Evolutionary conservation across 2,329 filamentous ascomycete species (phyloP).

Genomic region (Penicillium glabrum): DNA sequence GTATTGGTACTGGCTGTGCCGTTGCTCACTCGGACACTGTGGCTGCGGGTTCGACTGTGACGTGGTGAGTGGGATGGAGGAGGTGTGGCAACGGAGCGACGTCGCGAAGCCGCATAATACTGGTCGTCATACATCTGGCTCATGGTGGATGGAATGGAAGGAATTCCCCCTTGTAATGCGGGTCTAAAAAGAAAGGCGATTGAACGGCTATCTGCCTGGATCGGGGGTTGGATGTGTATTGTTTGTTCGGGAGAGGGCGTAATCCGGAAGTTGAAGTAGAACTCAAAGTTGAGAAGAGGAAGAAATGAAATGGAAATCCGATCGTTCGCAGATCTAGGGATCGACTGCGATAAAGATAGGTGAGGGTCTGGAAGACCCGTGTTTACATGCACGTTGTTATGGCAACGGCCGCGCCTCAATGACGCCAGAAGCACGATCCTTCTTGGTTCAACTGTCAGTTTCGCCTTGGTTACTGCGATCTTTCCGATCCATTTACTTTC

Average conservation of each 20-base stretch:
- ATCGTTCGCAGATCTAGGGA: constrained; percentile 20
- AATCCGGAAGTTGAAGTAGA: not conserved
- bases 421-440: constrained; percentile 21
- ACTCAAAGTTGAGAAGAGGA: not conserved
- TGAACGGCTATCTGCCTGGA: constrained; percentile 7
- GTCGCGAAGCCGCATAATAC: constrained; percentile 57
- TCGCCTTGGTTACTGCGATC: constrained; percentile 14
- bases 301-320: constrained; percentile 7
- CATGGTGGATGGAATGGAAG: constrained; percentile 29
- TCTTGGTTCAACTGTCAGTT: constrained; percentile 12
- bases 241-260: not conserved
- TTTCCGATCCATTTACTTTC: constrained; percentile 16
- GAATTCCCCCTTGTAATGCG: constrained; percentile 8
- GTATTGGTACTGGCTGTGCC: constrained; percentile 85
- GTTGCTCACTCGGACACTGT: constrained; percentile 73
- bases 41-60: constrained; percentile 51
- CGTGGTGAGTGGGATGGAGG: constrained; percentile 43
- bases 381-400: constrained; percentile 39
- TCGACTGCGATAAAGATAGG: constrained; percentile 11
- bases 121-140: constrained; percentile 42
- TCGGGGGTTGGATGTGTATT: not conserved
- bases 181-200: constrained; percentile 1
- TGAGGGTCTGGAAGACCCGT: constrained; percentile 26
- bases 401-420: constrained; percentile 31
- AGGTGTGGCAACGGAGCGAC: constrained; percentile 52